Base-by-base conservation (phyloP, 345 rosid species). In the Corchorus capsularis region DNA sequence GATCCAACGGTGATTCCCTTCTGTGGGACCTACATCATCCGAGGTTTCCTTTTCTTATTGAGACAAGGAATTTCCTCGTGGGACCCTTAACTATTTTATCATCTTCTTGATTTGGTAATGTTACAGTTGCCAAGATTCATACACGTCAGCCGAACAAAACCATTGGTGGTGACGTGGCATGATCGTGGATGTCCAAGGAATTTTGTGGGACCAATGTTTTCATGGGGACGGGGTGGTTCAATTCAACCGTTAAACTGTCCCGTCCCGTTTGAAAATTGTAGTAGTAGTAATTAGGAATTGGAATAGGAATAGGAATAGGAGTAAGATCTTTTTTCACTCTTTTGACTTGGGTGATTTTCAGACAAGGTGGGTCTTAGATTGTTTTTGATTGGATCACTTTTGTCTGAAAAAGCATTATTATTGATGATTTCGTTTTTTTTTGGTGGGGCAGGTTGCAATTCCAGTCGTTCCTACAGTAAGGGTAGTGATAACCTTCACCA, bases 401-500 rank as follows among this genome's bases (percentile, higher is more conserved):
- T 62, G 39, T 16, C 22, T 71, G 3, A n/a, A 54, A 17, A 54
- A 17, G 1, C 22, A 27, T 50, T 4, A 22, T 75, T 41, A 3
- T 54, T 64, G 43, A 39, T 39, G 6, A 39, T 39, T 39, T 39
- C 1, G 27, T 27, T 27, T 35, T 16, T 35, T 16, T 77, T 66
- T 52, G 61, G 43, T 69, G 78, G 71, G 46, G n/a, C 94, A 96
- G 99, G 79, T 96, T 77, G 97, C 99, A 0, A 96, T 96, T 71
- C 99, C 99, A 69, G 99, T 96, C 81, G 95, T 96, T 73, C 99
- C 99, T 5, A 93, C 99, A 0, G 98, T 96, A 65, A 87, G 93
- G 77, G 98, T 96, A 78, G 97, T 96, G 77, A 90, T 96, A 76
- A 92, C 99, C 4, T 96, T 94, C 86, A 92, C 99, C 0, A 96